Percentiles rank a stretch among this genome's conserved stretches.
Evolutionary conservation across 164 flowering plant genomes (phyloP).

Genomic region (Vitis cinerea): DNA sequence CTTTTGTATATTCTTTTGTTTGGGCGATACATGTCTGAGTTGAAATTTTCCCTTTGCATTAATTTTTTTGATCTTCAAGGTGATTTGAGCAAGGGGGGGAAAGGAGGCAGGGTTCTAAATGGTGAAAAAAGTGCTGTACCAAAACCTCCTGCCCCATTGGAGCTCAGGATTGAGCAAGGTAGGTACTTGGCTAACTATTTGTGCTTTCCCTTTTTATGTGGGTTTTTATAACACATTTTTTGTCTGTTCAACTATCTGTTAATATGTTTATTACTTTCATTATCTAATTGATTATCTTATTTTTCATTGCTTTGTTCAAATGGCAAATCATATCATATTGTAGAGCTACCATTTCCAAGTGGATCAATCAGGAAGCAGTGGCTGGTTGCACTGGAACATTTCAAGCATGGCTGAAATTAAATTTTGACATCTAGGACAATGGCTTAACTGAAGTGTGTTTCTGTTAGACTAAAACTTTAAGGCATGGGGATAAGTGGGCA

Average conservation of each 20-base stretch:
- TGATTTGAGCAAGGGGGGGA: constrained; percentile 47
- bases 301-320: not conserved
- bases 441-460: too few species aligned
- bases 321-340: not conserved
- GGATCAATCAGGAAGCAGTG: not conserved
- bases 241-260: not conserved
- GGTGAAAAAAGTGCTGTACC: constrained; percentile 32
- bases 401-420: too few species aligned
- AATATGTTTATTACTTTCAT: not conserved
- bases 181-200: constrained; percentile 9
- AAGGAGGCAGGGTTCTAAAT: constrained; percentile 38
- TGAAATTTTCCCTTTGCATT: constrained; percentile 1
- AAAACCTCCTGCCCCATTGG: constrained; percentile 36
- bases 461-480: too few species aligned
- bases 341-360: not conserved
- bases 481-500: too few species aligned
- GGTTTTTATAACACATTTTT: not conserved
- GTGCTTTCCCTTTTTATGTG: too few species aligned
- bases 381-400: not conserved
- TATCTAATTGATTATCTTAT: not conserved
- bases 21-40: not conserved
- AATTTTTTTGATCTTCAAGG: constrained; percentile 20
- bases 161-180: constrained; percentile 58
- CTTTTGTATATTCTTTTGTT: not conserved
- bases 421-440: too few species aligned